A percentile compares a stretch with the other conserved stretches of the same genome.
phyloP scores from a whole-genome alignment of 768 basidiomycete genomes.

The Kwoniella sp. region DNA sequence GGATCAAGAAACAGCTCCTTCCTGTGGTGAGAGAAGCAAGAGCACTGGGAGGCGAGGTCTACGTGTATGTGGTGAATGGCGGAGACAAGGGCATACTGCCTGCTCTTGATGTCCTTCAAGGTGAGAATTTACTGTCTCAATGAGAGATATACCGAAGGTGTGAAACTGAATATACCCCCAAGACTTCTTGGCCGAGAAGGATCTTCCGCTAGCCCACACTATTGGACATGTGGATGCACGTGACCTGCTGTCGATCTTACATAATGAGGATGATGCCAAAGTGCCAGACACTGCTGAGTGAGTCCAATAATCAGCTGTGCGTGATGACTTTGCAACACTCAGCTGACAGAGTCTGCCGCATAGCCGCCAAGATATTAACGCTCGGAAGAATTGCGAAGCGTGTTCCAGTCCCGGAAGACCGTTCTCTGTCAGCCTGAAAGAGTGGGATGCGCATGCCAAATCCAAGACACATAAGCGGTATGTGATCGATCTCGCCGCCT shows the following conservation, averaged over 20 bases:
- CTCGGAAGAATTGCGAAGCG: constrained; percentile 34
- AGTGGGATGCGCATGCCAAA: constrained; percentile 32
- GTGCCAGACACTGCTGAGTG: constrained; percentile 46
- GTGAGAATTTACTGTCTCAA: constrained; percentile 12
- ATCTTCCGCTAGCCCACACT: constrained; percentile 63
- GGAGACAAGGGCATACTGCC: constrained; percentile 66
- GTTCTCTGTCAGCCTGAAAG: constrained; percentile 28
- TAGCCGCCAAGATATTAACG: constrained; percentile 47
- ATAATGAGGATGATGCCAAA: neutral
- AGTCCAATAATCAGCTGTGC: constrained; percentile 8
- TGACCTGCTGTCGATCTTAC: constrained; percentile 27
- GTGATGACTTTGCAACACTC: neutral
- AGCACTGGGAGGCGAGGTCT: constrained; percentile 47
- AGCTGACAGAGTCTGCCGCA: neutral
- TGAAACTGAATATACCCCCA: no score
- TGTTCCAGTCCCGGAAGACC: constrained; percentile 40
- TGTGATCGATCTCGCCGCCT: neutral
- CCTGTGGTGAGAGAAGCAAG: constrained; percentile 68
- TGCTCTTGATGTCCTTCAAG: constrained; percentile 64
- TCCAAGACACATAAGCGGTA: constrained; percentile 33
- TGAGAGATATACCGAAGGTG: neutral
- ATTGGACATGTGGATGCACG: constrained; percentile 38
- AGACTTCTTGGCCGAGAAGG: constrained; percentile 54
- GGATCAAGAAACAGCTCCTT: constrained; percentile 87
- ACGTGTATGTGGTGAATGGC: constrained; percentile 51